These are phyloP conservation scores for Acanthamoeba castellanii DNA, from an alignment of 208 protist species.

Conservation along the genomic window DNA sequence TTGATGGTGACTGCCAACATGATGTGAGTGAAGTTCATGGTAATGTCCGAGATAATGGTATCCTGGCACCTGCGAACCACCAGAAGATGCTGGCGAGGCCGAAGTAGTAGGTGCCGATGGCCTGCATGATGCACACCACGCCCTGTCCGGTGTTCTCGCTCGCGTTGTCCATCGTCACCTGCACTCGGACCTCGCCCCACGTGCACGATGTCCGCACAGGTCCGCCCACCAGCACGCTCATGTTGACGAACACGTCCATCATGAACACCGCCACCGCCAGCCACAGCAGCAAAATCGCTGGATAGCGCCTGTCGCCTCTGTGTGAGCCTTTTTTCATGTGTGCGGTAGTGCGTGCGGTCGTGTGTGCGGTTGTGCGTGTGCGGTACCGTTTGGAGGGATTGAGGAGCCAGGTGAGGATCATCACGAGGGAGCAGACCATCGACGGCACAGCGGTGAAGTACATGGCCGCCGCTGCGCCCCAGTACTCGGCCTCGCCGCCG, in stretches of 20 bases:
- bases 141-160: neutral
- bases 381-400: neutral
- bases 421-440: neutral
- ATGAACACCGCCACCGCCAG: neutral
- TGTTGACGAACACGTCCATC: neutral
- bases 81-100: neutral
- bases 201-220: neutral
- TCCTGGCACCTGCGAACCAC: neutral
- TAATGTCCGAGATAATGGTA: too few species aligned
- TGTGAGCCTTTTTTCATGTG: too few species aligned
- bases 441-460: neutral
- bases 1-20: neutral
- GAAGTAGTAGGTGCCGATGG: neutral
- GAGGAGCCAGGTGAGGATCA: neutral
- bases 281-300: neutral
- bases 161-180: conserved; percentile 5
- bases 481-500: conserved; percentile 20
- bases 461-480: neutral
- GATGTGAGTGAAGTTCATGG: too few species aligned
- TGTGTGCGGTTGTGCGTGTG: neutral
- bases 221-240: too few species aligned
- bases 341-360: too few species aligned
- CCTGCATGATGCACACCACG: neutral
- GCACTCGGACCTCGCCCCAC: neutral
- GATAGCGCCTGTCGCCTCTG: too few species aligned